Conservation (phyloP, 768 basidiomycete genomes). For the Chalciporus sphaerocephalus region DNA sequence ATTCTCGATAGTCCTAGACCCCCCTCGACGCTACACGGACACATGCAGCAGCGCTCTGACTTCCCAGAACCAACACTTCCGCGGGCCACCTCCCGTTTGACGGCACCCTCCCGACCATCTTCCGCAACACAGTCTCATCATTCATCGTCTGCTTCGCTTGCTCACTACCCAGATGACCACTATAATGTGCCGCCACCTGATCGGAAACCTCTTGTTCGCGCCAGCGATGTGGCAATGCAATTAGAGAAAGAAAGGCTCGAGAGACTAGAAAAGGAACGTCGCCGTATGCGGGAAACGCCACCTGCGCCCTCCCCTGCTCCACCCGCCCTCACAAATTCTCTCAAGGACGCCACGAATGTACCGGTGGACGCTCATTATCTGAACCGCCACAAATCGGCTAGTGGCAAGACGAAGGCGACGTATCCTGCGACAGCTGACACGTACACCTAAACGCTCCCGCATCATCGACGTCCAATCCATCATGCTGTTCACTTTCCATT, state of each 20-base stretch:
- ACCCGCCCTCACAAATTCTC: constrained; percentile 14
- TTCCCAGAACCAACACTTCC: constrained; percentile 23
- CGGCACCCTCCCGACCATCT: constrained; percentile 20
- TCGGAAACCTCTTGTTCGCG: constrained; percentile 38
- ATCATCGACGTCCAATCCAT: neutral
- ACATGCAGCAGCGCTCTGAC: constrained; percentile 30
- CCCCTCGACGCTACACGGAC: constrained; percentile 40
- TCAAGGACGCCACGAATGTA: constrained; percentile 30
- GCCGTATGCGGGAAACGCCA: constrained; percentile 23
- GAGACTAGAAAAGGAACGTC: constrained; percentile 30
- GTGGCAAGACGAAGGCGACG: constrained; percentile 13
- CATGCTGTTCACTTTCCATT: neutral
- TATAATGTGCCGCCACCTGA: constrained; percentile 4
- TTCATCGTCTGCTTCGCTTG: constrained; percentile 16
- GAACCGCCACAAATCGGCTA: constrained; percentile 15
- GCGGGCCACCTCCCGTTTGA: constrained; percentile 21
- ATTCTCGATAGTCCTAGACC: constrained; percentile 41
- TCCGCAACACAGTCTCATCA: constrained; percentile 18
- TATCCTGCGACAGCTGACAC: constrained; percentile 15
- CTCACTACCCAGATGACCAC: constrained; percentile 14
- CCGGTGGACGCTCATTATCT: constrained; percentile 16
- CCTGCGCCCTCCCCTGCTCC: constrained; percentile 6
- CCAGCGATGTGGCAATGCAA: constrained; percentile 51
- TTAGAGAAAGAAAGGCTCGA: constrained; percentile 44
- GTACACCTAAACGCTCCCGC: constrained; percentile 10